phyloP scores from a whole-genome alignment of 2,329 filamentous ascomycete genomes.

The Scedosporium apiospermum region DNA sequence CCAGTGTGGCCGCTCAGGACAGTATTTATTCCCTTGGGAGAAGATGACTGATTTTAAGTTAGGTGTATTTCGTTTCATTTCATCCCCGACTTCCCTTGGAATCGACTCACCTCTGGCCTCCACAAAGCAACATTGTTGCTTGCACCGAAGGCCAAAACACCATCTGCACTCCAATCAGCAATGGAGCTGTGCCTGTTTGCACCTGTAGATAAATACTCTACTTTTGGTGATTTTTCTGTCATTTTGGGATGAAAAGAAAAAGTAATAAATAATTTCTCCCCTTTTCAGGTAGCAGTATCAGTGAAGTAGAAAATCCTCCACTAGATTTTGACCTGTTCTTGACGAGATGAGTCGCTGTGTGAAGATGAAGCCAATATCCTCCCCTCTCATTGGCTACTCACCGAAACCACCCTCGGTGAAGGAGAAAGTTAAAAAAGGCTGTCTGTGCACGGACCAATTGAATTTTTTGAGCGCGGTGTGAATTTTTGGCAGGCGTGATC shows the following conservation, averaged over 20 bases:
- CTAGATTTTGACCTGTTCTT: not conserved
- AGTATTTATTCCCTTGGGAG: constrained; percentile 47
- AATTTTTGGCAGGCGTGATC: not conserved
- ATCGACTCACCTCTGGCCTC: constrained; percentile 59
- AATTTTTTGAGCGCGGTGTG: constrained; percentile 1
- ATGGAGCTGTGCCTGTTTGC: constrained; percentile 85
- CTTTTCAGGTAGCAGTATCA: not conserved
- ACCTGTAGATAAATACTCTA: constrained; percentile 61
- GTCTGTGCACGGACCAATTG: constrained; percentile 2
- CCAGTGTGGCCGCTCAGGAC: constrained; percentile 71
- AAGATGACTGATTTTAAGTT: constrained; percentile 19
- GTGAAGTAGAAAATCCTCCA: not conserved
- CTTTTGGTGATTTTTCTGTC: constrained; percentile 21
- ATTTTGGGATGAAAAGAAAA: constrained; percentile 13
- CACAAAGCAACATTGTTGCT: constrained; percentile 85
- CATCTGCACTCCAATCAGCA: constrained; percentile 74
- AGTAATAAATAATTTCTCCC: not conserved
- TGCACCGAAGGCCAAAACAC: constrained; percentile 77
- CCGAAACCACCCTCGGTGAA: not conserved
- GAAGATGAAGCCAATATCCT: not conserved
- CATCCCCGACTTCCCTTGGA: constrained; percentile 1
- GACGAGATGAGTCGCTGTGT: not conserved
- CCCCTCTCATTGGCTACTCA: not conserved
- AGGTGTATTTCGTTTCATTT: not conserved
- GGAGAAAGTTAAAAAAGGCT: not conserved